Conservation (phyloP, 2,329 filamentous ascomycete species). For the Chaetomiaceae sp. region DNA sequence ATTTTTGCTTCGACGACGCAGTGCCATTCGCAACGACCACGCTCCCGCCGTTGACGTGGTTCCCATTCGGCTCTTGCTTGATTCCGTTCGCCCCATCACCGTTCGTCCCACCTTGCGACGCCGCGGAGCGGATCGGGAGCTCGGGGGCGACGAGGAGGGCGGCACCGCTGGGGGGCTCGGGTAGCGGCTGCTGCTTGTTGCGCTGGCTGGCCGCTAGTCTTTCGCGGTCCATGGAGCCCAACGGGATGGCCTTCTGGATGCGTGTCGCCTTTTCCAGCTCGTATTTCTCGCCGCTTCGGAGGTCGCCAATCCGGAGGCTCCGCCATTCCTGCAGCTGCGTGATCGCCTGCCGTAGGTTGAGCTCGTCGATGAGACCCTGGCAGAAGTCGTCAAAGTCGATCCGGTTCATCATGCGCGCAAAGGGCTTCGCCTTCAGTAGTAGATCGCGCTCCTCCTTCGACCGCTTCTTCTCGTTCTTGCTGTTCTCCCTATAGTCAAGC, state of each 20-base stretch:
- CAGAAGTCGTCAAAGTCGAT: constrained; percentile 83
- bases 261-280: constrained; percentile 79
- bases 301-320: constrained; percentile 71
- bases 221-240: constrained; percentile 79
- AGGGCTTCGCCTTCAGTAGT: constrained; percentile 89
- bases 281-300: constrained; percentile 84
- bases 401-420: constrained; percentile 93
- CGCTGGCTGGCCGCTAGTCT: constrained; percentile 66
- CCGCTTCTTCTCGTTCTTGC: constrained; percentile 82
- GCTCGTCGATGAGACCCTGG: constrained; percentile 80
- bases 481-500: constrained; percentile 89
- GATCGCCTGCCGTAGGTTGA: constrained; percentile 86
- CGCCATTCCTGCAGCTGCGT: constrained; percentile 91
- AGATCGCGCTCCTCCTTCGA: constrained; percentile 93
- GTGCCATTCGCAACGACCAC: constrained; percentile 28
- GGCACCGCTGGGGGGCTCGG: constrained; percentile 67
- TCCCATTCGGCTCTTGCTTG: constrained; percentile 32
- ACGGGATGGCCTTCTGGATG: constrained; percentile 61
- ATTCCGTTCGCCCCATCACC: constrained; percentile 33
- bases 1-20: constrained; percentile 44
- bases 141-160: constrained; percentile 74
- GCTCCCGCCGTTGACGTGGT: constrained; percentile 29
- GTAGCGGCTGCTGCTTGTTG: constrained; percentile 58
- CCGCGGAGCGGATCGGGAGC: constrained; percentile 55
- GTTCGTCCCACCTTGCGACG: constrained; percentile 30